Base-by-base conservation (phyloP, 306 rosid genomes). In the Malus fusca region DNA sequence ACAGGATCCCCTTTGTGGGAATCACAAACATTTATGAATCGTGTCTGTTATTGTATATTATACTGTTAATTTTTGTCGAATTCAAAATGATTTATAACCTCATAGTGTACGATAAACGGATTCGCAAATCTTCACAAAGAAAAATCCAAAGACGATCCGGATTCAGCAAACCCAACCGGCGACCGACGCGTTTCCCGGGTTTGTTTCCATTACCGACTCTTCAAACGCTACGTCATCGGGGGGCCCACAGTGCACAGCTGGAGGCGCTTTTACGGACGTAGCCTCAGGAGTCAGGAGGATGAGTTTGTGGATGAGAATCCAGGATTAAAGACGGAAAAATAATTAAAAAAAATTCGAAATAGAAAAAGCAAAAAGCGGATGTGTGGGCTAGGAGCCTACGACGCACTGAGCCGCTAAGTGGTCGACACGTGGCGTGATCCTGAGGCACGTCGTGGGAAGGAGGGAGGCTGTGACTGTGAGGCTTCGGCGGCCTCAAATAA, bases 301-400 rank as follows among this genome's bases (percentile, higher is more conserved):
- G 59, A 85, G 84, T 79, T 87, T 89, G 98, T 93, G 98, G 98
- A 81, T 22, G 96, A 88, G 88, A 90, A 68, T 92, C 53, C 64
- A 78, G 7, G 44, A 42, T 42, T 42, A 9, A 42, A 42, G 73
- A 43, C 2, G 8, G 3, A 12, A 22, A 19, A 25, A 37, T 11
- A 77, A 25, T 9, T 13, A 48, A 12, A 83, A 46, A 46, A 58
- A 37, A 37, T 7, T 1, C 12, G 11, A 42, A 65, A 48, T 33
- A 51, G 40, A 28, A 79, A 78, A 14, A 35, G 67, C 56, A 23
- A 86, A 93, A 89, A 89, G 93, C 85, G 93, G 83, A 80, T 73
- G 82, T 72, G 82, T 73, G 70, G 75, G 85, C 83, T 68, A 52
- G 31, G 44, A 19, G 75, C 84, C 84, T 68, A 37, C 33, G 44